Conservation (phyloP, 2,329 filamentous ascomycete genomes). For the Colletotrichum falcatum region DNA sequence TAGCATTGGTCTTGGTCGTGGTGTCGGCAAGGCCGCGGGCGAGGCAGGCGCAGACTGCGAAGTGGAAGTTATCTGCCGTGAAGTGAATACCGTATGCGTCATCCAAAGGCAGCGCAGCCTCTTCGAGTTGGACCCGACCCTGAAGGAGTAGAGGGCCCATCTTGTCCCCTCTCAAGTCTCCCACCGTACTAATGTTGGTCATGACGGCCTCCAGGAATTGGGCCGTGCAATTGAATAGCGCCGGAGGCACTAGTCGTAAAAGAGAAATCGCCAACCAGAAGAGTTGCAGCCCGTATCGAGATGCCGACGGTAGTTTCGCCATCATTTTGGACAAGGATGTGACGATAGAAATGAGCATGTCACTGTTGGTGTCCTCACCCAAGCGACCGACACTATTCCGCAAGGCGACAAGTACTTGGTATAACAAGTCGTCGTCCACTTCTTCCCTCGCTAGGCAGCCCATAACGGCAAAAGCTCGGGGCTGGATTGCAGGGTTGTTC, state of each 20-base stretch:
- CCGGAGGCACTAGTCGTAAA: slow-evolving; percentile 71
- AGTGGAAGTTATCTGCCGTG: slow-evolving; percentile 73
- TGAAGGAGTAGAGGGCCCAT: slow-evolving; percentile 72
- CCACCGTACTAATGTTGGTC: slow-evolving; percentile 71
- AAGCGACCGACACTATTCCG: slow-evolving; percentile 74
- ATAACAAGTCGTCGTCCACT: slow-evolving; percentile 77
- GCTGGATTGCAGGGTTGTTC: slow-evolving; percentile 78
- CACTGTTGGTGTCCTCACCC: slow-evolving; percentile 71
- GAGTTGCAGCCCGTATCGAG: slow-evolving; percentile 75
- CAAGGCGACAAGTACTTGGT: slow-evolving; percentile 77
- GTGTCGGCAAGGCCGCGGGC: slow-evolving; percentile 73
- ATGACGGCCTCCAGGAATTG: slow-evolving; percentile 74
- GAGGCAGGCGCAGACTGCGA: slow-evolving; percentile 73
- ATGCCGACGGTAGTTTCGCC: slow-evolving; percentile 73
- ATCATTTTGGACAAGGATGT: slow-evolving; percentile 78
- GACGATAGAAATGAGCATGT: slow-evolving; percentile 77
- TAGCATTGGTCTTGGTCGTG: slow-evolving; percentile 67
- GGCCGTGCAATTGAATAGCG: slow-evolving; percentile 74
- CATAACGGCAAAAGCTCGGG: slow-evolving; percentile 77
- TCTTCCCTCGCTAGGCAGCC: slow-evolving; percentile 78
- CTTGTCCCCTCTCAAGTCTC: slow-evolving; percentile 68
- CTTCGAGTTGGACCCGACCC: slow-evolving; percentile 70
- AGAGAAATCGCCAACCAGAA: slow-evolving; percentile 79
- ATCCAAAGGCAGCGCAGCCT: slow-evolving; percentile 71
- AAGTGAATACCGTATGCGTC: slow-evolving; percentile 76